Conservation (phyloP, 179 eudicot genomes). For the Camellia oleifera region DNA sequence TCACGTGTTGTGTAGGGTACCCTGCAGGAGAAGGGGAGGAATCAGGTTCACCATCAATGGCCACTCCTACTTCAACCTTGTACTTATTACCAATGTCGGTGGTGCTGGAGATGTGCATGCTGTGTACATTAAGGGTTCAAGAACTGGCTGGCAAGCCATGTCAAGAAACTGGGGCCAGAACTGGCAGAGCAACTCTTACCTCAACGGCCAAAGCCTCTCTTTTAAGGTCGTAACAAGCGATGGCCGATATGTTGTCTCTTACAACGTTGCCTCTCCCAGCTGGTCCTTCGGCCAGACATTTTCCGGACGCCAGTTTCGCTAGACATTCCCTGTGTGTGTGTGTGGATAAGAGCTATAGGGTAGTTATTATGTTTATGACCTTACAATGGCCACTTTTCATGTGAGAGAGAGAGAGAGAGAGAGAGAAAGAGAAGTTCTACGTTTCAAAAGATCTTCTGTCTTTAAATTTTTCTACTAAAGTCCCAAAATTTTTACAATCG, state of each 20-base stretch:
- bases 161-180: slow-evolving; percentile 65
- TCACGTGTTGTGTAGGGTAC: slow-evolving; percentile 29
- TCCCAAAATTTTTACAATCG: too few relatives aligned
- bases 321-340: neutral
- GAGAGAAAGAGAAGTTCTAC: too few relatives aligned
- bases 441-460: too few relatives aligned
- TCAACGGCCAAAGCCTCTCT: slow-evolving; percentile 49
- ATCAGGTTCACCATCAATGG: slow-evolving; percentile 58
- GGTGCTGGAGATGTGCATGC: slow-evolving; percentile 55
- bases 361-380: too few relatives aligned
- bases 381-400: too few relatives aligned
- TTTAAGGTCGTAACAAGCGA: slow-evolving; percentile 47
- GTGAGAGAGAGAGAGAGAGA: neutral
- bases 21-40: slow-evolving; percentile 53
- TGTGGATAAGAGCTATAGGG: too few relatives aligned
- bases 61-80: slow-evolving; percentile 55
- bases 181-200: slow-evolving; percentile 53
- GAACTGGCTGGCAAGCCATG: slow-evolving; percentile 48
- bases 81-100: slow-evolving; percentile 51
- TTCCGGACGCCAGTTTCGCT: slow-evolving; percentile 44
- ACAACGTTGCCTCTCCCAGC: slow-evolving; percentile 36
- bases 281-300: slow-evolving; percentile 61
- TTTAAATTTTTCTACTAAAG: too few relatives aligned
- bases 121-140: slow-evolving; percentile 50
- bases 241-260: slow-evolving; percentile 45